These are phyloP conservation scores for Podaxis mareebaensis DNA, from an alignment of 768 basidiomycete species.

Conservation along the genomic window DNA sequence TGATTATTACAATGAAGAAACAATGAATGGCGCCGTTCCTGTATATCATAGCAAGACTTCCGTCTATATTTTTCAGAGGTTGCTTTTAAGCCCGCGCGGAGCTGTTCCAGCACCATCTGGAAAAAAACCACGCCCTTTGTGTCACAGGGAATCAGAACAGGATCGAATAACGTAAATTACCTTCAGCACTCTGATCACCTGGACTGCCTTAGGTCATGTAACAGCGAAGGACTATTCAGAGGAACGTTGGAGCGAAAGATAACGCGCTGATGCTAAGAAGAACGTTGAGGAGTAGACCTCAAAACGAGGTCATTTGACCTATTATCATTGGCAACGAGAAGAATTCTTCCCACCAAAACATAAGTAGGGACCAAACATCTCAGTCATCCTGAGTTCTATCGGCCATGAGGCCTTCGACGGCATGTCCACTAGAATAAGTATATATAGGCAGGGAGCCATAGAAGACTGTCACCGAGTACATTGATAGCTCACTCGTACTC, in stretches of 20 bases:
- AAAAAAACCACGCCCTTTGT: too few relatives aligned
- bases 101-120: too few relatives aligned
- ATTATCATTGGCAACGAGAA: neutral
- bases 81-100: too few relatives aligned
- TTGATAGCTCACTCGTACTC: constrained; percentile 2
- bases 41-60: too few relatives aligned
- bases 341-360: neutral
- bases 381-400: neutral
- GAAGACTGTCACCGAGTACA: neutral
- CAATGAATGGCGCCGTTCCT: too few relatives aligned
- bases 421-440: neutral
- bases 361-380: neutral
- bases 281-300: neutral
- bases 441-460: neutral
- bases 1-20: too few relatives aligned
- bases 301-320: neutral
- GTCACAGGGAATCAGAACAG: too few relatives aligned
- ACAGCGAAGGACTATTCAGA: neutral
- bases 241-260: neutral
- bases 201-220: neutral
- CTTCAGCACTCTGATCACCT: too few relatives aligned
- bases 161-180: too few relatives aligned
- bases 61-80: too few relatives aligned
- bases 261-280: too few relatives aligned
- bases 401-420: neutral